Conservation (phyloP, 306 rosid species). For the Castanopsis chinensis region DNA sequence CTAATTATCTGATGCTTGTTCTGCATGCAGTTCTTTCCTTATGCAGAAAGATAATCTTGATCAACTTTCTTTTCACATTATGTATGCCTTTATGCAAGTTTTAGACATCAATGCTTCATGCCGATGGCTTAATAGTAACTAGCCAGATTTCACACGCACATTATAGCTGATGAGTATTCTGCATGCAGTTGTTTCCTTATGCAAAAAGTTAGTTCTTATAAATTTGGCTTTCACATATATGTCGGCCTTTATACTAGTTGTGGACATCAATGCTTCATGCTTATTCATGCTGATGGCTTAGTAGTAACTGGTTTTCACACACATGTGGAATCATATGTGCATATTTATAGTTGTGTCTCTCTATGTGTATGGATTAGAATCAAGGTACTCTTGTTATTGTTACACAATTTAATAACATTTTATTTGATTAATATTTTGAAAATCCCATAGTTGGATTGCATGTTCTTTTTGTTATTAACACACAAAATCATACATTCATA, state of each 20-base stretch:
- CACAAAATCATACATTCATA: too few relatives aligned
- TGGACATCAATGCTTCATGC: not conserved
- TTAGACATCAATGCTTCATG: not conserved
- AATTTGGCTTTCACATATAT: not conserved
- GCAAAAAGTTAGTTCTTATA: not conserved
- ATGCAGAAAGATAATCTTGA: not conserved
- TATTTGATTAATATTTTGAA: not conserved
- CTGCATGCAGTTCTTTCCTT: constrained; percentile 20
- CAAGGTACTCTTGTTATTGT: too few relatives aligned
- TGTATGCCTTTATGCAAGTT: not conserved
- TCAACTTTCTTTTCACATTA: not conserved
- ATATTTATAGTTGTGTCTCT: too few relatives aligned
- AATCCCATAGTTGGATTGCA: too few relatives aligned
- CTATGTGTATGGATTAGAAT: too few relatives aligned
- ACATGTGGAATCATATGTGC: too few relatives aligned
- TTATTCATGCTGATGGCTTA: not conserved
- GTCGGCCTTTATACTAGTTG: not conserved
- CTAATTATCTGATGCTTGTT: constrained; percentile 3
- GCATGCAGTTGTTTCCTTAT: constrained; percentile 17
- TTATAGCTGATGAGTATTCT: constrained; percentile 9
- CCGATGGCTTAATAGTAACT: not conserved
- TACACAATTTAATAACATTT: too few relatives aligned
- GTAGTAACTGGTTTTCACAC: not conserved
- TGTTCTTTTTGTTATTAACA: too few relatives aligned
- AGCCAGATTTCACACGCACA: not conserved